Evolutionary conservation across 768 basidiomycete species (phyloP).

Genomic region (Russula dissimulans): DNA sequence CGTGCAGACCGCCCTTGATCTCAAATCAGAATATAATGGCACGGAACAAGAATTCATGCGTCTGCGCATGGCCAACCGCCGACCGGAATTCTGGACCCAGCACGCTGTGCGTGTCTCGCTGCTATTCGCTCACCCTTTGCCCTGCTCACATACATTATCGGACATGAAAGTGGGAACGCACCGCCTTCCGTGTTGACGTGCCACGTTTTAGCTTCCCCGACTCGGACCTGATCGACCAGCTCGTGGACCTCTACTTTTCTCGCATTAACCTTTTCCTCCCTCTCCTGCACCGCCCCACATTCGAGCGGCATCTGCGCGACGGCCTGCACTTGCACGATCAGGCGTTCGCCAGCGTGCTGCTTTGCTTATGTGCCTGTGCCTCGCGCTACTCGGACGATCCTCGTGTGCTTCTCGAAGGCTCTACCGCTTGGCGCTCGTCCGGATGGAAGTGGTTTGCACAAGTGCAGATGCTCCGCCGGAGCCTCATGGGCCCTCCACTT

Average conservation of each 20-base stretch:
- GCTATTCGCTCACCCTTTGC: background rate
- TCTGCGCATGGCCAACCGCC: slow-evolving; percentile 25
- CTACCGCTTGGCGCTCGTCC: slow-evolving; percentile 26
- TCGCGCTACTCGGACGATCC: slow-evolving; percentile 44
- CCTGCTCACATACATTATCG: background rate
- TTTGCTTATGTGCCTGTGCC: slow-evolving; percentile 44
- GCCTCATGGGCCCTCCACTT: slow-evolving; percentile 45
- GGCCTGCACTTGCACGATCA: slow-evolving; percentile 33
- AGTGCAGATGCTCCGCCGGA: slow-evolving; percentile 51
- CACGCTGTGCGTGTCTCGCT: slow-evolving; percentile 33
- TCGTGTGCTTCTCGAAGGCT: slow-evolving; percentile 30
- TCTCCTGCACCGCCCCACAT: slow-evolving; percentile 40
- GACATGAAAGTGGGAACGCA: slow-evolving; percentile 8
- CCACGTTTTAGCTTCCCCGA: slow-evolving; percentile 25
- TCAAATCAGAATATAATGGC: slow-evolving; percentile 33
- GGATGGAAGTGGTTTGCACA: slow-evolving; percentile 47
- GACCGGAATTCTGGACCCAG: slow-evolving; percentile 42
- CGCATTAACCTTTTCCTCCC: slow-evolving; percentile 35
- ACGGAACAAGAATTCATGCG: slow-evolving; percentile 1
- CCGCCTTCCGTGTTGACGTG: background rate
- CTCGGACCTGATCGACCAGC: slow-evolving; percentile 29
- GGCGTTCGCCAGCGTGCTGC: slow-evolving; percentile 37
- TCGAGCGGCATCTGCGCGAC: slow-evolving; percentile 31
- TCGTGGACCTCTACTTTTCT: slow-evolving; percentile 43
- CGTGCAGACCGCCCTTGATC: slow-evolving; percentile 34